Conservation (phyloP, 768 basidiomycete species). For the Kwoniella dejecticola region DNA sequence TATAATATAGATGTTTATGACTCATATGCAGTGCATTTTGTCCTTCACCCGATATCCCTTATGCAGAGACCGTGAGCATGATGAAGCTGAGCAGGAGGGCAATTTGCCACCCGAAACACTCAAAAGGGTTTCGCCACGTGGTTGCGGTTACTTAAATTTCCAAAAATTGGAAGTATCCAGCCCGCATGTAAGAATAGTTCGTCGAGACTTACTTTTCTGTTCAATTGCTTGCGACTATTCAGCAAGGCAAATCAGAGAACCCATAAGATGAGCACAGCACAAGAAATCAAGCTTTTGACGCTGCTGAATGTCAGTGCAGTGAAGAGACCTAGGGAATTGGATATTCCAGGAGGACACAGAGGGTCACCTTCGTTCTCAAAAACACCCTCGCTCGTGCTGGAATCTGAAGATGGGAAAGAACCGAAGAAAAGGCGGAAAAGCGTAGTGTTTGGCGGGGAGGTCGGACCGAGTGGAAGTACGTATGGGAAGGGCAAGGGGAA, state of each 20-base stretch:
- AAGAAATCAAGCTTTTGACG: conserved; percentile 67
- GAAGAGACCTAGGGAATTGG: conserved; percentile 57
- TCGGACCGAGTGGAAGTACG: conserved; percentile 54
- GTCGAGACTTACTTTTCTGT: too few relatives aligned
- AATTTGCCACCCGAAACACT: conserved; percentile 1
- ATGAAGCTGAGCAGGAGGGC: too few relatives aligned
- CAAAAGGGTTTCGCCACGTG: background rate
- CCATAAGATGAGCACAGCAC: conserved; percentile 43
- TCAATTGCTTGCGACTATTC: too few relatives aligned
- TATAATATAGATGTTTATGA: background rate
- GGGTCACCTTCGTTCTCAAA: conserved; percentile 22
- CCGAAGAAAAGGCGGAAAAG: conserved; percentile 48
- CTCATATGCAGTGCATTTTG: conserved; percentile 1
- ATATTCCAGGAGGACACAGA: conserved; percentile 49
- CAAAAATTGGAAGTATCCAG: background rate
- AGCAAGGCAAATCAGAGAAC: background rate
- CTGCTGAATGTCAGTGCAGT: conserved; percentile 86
- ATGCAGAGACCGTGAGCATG: background rate
- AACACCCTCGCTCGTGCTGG: background rate
- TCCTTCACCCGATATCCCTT: too few relatives aligned
- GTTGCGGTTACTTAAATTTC: conserved; percentile 2
- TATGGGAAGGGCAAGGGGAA: conserved; percentile 38
- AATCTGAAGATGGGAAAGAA: conserved; percentile 50
- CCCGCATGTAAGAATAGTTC: too few relatives aligned
- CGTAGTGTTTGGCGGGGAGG: conserved; percentile 51